Percentiles rank a stretch among this genome's conserved stretches.
Conservation (phyloP, 2,329 filamentous ascomycete genomes). For the Epichloe brachyelytri region DNA sequence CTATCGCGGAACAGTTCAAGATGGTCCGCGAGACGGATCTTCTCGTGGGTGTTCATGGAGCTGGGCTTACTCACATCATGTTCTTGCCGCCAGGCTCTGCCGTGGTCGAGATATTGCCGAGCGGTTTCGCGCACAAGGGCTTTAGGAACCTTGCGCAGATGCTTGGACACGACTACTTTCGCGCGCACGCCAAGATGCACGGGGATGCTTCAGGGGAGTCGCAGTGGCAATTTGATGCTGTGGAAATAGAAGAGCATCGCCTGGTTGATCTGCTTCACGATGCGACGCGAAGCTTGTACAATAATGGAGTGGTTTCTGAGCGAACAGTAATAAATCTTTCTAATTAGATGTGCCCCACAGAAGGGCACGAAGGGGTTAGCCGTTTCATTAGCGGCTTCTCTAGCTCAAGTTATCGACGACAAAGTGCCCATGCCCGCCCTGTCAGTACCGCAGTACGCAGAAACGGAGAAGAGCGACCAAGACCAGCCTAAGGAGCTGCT, state of each 20-base stretch:
- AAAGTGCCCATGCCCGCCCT: too few relatives aligned
- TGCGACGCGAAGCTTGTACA: background rate
- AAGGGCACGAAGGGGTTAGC: background rate
- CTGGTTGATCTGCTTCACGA: background rate
- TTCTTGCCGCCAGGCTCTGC: conserved; percentile 23
- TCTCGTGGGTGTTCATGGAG: conserved; percentile 30
- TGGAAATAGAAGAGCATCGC: background rate
- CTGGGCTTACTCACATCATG: conserved; percentile 28
- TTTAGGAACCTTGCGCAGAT: conserved; percentile 30
- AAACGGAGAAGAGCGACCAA: too few relatives aligned
- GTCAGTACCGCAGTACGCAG: too few relatives aligned
- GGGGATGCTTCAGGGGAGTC: background rate
- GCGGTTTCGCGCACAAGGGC: conserved; percentile 9
- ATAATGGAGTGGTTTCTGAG: background rate
- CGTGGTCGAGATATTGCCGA: conserved; percentile 30
- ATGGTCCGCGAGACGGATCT: conserved; percentile 25
- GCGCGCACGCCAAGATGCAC: conserved; percentile 16
- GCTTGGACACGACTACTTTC: conserved; percentile 24
- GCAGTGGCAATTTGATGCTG: conserved; percentile 2
- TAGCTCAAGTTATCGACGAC: too few relatives aligned
- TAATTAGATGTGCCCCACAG: too few relatives aligned
- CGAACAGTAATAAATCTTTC: too few relatives aligned
- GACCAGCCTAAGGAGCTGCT: too few relatives aligned
- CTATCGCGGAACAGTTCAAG: conserved; percentile 23
- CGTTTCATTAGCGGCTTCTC: too few relatives aligned